Percentiles rank a stretch among this genome's conserved stretches.
Evolutionary conservation across 2,329 filamentous ascomycete genomes (phyloP).

Genomic region (Colletotrichum truncatum): DNA sequence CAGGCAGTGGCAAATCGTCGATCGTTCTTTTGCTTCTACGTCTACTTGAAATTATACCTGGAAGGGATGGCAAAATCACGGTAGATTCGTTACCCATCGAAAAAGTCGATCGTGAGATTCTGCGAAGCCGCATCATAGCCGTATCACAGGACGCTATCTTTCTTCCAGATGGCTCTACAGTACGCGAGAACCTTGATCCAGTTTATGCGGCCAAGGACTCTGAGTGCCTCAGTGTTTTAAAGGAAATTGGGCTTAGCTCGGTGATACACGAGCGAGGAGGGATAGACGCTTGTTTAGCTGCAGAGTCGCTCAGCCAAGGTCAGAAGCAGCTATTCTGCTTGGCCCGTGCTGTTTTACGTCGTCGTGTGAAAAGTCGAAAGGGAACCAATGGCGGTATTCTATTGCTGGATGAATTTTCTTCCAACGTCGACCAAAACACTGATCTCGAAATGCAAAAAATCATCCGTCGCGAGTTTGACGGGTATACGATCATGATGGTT

Average conservation of each 20-base stretch:
- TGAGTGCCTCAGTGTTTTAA: conserved; percentile 42
- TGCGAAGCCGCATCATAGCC: conserved; percentile 58
- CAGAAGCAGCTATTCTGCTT: conserved; percentile 73
- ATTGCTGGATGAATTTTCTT: conserved; percentile 44
- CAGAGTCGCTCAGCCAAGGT: conserved; percentile 62
- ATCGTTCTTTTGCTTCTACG: conserved; percentile 49
- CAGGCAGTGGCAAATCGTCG: conserved; percentile 54
- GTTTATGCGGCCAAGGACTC: conserved; percentile 38
- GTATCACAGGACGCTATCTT: conserved; percentile 64
- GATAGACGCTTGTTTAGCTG: conserved; percentile 37
- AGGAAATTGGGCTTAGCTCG: conserved; percentile 39
- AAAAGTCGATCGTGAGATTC: conserved; percentile 46
- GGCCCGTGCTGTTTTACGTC: conserved; percentile 65
- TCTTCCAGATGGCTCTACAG: conserved; percentile 47
- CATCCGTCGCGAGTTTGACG: not conserved
- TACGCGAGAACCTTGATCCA: conserved; percentile 55
- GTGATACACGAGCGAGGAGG: not conserved
- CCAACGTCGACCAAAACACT: conserved; percentile 42
- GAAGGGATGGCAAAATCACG: not conserved
- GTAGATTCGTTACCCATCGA: conserved; percentile 30
- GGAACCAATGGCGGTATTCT: conserved; percentile 33
- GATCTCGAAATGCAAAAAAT: conserved; percentile 7
- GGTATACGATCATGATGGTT: not conserved
- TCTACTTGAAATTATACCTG: conserved; percentile 48
- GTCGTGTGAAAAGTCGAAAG: conserved; percentile 36